Conservation (phyloP, 345 rosid species). For the Euphorbia lathyris region DNA sequence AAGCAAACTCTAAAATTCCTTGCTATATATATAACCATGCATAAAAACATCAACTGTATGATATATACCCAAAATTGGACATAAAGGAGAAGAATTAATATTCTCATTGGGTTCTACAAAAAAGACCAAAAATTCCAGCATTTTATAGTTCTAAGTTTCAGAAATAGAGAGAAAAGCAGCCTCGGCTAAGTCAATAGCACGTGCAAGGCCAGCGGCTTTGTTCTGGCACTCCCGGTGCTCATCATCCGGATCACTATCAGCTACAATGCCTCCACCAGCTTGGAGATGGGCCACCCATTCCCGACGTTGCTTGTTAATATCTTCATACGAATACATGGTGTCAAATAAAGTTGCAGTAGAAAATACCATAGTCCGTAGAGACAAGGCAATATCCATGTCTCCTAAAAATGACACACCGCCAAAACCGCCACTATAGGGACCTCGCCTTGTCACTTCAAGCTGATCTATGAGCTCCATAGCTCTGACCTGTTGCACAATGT, state of each 20-base stretch:
- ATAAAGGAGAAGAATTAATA: too few relatives aligned
- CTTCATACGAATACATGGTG: constrained; percentile 71
- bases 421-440: constrained; percentile 93
- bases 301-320: constrained; percentile 34
- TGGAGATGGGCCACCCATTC: constrained; percentile 87
- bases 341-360: constrained; percentile 55
- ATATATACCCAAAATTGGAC: too few relatives aligned
- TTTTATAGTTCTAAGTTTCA: too few relatives aligned
- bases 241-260: constrained; percentile 70
- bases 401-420: constrained; percentile 76
- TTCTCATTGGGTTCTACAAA: too few relatives aligned
- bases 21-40: too few relatives aligned
- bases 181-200: constrained; percentile 86
- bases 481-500: constrained; percentile 40
- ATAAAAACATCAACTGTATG: too few relatives aligned
- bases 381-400: constrained; percentile 78
- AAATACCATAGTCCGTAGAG: constrained; percentile 82
- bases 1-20: too few relatives aligned
- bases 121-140: too few relatives aligned
- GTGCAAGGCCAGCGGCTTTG: constrained; percentile 80
- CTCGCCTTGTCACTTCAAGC: constrained; percentile 70
- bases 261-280: constrained; percentile 85
- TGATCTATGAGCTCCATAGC: constrained; percentile 86
- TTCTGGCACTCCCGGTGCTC: constrained; percentile 75
- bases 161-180: constrained; percentile 47